phyloP scores from a whole-genome alignment of 2,329 filamentous ascomycete species.

The Alternaria angustiovoidea region DNA sequence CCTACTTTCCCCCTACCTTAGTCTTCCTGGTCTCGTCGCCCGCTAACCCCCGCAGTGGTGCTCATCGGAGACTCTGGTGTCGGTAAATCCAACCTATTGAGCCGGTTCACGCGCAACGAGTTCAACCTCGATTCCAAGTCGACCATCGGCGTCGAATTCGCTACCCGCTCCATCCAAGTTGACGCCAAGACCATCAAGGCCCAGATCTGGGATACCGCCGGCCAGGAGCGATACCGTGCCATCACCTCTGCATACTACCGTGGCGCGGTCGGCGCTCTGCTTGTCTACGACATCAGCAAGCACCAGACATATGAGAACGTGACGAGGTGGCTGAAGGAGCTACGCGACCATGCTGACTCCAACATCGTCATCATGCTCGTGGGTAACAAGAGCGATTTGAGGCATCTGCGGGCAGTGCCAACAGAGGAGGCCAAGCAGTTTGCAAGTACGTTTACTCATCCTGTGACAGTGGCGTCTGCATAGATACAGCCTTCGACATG shows the following conservation, averaged over 20 bases:
- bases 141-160: slow-evolving; percentile 99
- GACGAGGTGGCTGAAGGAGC: slow-evolving; percentile 97
- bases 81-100: slow-evolving; percentile 99
- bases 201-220: slow-evolving; percentile 99
- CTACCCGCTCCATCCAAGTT: slow-evolving; percentile 97
- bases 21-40: slow-evolving; percentile 25
- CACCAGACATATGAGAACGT: slow-evolving; percentile 99
- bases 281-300: slow-evolving; percentile 99
- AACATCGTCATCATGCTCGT: slow-evolving; percentile 99
- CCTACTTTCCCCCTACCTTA: slow-evolving; percentile 24
- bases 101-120: slow-evolving; percentile 99
- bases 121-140: slow-evolving; percentile 99
- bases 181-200: slow-evolving; percentile 99
- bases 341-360: slow-evolving; percentile 95
- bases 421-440: slow-evolving; percentile 98
- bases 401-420: slow-evolving; percentile 93
- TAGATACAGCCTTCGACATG: not conserved
- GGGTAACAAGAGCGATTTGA: slow-evolving; percentile 99
- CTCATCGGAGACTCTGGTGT: slow-evolving; percentile 99
- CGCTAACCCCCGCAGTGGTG: slow-evolving; percentile 72
- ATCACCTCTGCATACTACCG: slow-evolving; percentile 99
- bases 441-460: slow-evolving; percentile 73
- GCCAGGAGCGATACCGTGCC: slow-evolving; percentile 97
- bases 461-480: slow-evolving; percentile 21
- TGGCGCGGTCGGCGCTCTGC: slow-evolving; percentile 93